Conservation (phyloP, 768 basidiomycete species). For the Tubosaeta sp. region DNA sequence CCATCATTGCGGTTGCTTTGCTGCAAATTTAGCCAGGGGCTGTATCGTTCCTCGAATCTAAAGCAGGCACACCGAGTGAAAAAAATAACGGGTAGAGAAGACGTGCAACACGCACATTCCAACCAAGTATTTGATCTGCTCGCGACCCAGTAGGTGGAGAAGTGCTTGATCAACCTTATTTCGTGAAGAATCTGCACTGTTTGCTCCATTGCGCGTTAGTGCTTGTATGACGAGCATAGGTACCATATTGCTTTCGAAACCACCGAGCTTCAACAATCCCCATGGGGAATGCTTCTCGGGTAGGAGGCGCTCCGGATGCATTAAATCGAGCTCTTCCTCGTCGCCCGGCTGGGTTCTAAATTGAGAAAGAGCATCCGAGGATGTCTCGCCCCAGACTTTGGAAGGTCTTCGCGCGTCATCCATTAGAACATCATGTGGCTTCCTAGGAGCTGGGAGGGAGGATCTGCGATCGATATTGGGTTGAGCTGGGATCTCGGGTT, state of each 20-base stretch:
- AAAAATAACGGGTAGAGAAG: neutral
- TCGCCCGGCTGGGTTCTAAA: slow-evolving; percentile 17
- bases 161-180: slow-evolving; percentile 26
- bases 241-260: slow-evolving; percentile 41
- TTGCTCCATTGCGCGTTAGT: slow-evolving; percentile 30
- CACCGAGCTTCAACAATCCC: slow-evolving; percentile 37
- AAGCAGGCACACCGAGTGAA: neutral
- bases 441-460: slow-evolving; percentile 19
- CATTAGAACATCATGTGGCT: slow-evolving; percentile 13
- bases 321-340: slow-evolving; percentile 27
- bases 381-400: slow-evolving; percentile 20
- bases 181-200: slow-evolving; percentile 18
- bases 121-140: slow-evolving; percentile 35
- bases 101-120: slow-evolving; percentile 32
- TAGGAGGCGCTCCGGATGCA: slow-evolving; percentile 35
- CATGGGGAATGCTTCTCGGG: slow-evolving; percentile 34
- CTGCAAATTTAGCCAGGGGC: slow-evolving; percentile 42
- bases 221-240: slow-evolving; percentile 46
- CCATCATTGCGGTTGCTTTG: slow-evolving; percentile 28
- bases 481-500: slow-evolving; percentile 18
- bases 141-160: slow-evolving; percentile 30
- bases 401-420: slow-evolving; percentile 22
- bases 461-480: slow-evolving; percentile 22
- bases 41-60: slow-evolving; percentile 42
- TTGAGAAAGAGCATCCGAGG: slow-evolving; percentile 11